These are phyloP conservation scores for Onygenales sp. DNA, from an alignment of 2,329 filamentous ascomycete genomes.

Conservation along the genomic window DNA sequence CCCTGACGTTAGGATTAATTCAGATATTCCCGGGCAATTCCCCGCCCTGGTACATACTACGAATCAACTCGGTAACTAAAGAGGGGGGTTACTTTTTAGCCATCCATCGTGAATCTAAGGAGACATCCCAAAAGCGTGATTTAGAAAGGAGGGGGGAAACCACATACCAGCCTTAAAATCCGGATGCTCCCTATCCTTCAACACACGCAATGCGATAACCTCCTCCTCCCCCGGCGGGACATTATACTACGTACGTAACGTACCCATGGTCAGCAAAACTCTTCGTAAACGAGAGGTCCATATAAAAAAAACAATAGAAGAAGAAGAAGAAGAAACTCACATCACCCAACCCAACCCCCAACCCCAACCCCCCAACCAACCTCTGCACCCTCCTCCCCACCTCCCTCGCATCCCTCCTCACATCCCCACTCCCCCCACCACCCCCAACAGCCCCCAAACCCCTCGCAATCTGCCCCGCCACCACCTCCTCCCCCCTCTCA, in stretches of 20 bases:
- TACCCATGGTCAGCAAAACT: background rate
- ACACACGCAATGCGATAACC: slow-evolving; percentile 6
- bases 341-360: slow-evolving; percentile 5
- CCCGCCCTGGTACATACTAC: background rate
- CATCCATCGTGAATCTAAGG: background rate
- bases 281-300: background rate
- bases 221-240: slow-evolving; percentile 8
- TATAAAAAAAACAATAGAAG: no score
- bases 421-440: slow-evolving; percentile 10
- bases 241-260: slow-evolving; percentile 5
- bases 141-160: background rate
- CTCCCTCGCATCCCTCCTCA: slow-evolving; percentile 3
- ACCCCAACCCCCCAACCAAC: slow-evolving; percentile 3
- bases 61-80: slow-evolving; percentile 1
- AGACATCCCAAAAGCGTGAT: background rate
- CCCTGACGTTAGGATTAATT: no score
- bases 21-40: background rate
- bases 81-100: no score
- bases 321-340: background rate
- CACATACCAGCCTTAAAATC: slow-evolving; percentile 7
- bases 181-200: slow-evolving; percentile 6
- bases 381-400: background rate
- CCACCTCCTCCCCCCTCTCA: slow-evolving; percentile 2
- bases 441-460: slow-evolving; percentile 15
- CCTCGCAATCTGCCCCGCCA: slow-evolving; percentile 13